phyloP scores from a whole-genome alignment of 2,329 filamentous ascomycete species.

The Teratosphaeria zuluensis region DNA sequence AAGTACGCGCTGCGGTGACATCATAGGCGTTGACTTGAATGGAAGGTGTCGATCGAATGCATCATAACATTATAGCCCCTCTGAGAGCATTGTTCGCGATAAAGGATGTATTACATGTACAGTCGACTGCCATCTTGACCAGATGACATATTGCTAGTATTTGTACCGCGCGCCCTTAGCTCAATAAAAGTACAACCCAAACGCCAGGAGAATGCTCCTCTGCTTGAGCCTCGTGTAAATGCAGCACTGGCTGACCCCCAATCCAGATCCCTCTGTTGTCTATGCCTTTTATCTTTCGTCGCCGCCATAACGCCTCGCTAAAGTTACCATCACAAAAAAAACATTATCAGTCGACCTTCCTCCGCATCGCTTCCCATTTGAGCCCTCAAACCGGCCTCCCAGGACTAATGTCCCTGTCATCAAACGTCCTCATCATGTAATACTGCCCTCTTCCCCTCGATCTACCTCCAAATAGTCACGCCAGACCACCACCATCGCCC shows the following conservation, averaged over 20 bases:
- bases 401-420: background rate
- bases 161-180: background rate
- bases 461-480: conserved; percentile 3
- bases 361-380: background rate
- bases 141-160: background rate
- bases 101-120: no score
- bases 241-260: background rate
- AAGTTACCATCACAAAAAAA: background rate
- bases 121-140: no score
- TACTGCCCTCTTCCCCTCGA: background rate
- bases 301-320: background rate
- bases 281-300: background rate
- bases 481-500: conserved; percentile 5
- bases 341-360: background rate
- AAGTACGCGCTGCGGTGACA: background rate
- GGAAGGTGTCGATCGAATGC: background rate
- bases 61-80: background rate
- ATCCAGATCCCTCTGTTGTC: background rate
- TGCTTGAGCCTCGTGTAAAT: background rate
- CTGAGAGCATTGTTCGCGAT: no score
- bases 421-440: background rate
- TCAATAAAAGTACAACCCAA: background rate
- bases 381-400: background rate
- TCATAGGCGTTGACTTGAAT: background rate
- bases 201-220: background rate